phyloP scores from a whole-genome alignment of 2,329 filamentous ascomycete species.

The Penicillium vulpinum region DNA sequence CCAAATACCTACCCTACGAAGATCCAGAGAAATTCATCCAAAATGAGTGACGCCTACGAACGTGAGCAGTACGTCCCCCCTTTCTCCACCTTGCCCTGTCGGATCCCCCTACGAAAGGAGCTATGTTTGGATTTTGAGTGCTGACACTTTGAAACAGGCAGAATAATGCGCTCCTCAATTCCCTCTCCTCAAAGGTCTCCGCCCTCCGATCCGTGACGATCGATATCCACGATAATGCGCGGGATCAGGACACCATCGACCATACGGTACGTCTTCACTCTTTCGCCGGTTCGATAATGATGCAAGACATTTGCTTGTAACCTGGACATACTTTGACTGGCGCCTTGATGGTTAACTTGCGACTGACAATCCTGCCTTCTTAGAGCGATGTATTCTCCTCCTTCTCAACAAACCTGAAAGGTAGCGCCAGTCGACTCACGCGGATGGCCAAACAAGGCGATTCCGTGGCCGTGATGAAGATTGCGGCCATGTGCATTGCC shows the following conservation, averaged over 20 bases:
- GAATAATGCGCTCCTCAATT: slow-evolving; percentile 91
- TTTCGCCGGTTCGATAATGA: neutral
- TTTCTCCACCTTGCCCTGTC: neutral
- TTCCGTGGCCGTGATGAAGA: slow-evolving; percentile 84
- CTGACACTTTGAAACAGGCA: slow-evolving; percentile 54
- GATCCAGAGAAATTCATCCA: slow-evolving; percentile 8
- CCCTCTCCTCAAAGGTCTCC: slow-evolving; percentile 86
- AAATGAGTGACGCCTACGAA: slow-evolving; percentile 75
- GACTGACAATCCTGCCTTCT: neutral
- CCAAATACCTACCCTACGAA: neutral
- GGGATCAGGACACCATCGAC: slow-evolving; percentile 84
- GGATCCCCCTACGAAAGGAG: neutral
- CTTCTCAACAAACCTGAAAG: slow-evolving; percentile 78
- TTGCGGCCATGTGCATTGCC: slow-evolving; percentile 78
- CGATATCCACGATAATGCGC: slow-evolving; percentile 96
- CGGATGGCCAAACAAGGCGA: slow-evolving; percentile 91
- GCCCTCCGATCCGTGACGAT: slow-evolving; percentile 91
- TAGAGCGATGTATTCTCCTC: slow-evolving; percentile 88
- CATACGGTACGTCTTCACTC: slow-evolving; percentile 63
- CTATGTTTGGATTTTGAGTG: neutral
- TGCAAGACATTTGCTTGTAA: neutral
- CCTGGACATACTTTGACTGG: no score
- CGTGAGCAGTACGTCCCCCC: slow-evolving; percentile 60
- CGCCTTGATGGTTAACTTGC: neutral
- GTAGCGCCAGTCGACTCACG: slow-evolving; percentile 76